Conservation (phyloP, 1,139 yeast species). For the Ogataea hybrid region DNA sequence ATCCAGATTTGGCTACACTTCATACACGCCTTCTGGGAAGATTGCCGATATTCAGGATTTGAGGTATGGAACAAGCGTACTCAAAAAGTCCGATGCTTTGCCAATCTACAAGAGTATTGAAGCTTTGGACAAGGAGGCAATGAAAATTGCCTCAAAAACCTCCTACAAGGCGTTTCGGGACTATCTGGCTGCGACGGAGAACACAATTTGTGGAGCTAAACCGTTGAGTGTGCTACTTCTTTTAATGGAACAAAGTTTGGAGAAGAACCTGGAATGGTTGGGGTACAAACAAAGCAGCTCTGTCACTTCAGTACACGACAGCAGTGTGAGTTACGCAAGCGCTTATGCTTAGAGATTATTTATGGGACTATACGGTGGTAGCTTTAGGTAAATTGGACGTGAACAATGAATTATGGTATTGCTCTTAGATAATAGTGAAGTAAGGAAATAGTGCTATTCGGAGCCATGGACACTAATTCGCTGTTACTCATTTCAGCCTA, state of each 20-base stretch:
- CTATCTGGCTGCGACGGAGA: constrained; percentile 68
- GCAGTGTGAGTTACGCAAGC: constrained; percentile 89
- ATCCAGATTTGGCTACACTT: constrained; percentile 66
- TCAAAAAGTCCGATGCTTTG: constrained; percentile 20
- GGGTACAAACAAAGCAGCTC: constrained; percentile 79
- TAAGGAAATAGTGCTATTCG: too few relatives aligned
- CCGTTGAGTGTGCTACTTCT: constrained; percentile 69
- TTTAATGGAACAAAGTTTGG: constrained; percentile 41
- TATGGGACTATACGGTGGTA: not conserved
- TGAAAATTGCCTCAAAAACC: constrained; percentile 59
- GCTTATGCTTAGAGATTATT: constrained; percentile 50
- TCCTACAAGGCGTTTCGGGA: constrained; percentile 55
- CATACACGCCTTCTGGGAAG: constrained; percentile 42
- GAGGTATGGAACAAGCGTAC: constrained; percentile 5
- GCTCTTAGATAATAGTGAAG: too few relatives aligned
- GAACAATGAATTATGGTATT: too few relatives aligned
- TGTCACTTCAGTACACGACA: constrained; percentile 50
- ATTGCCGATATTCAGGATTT: constrained; percentile 20
- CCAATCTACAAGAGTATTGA: constrained; percentile 75
- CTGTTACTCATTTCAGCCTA: too few relatives aligned
- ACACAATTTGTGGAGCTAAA: constrained; percentile 92
- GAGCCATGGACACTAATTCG: too few relatives aligned
- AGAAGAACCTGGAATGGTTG: constrained; percentile 59
- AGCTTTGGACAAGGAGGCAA: constrained; percentile 63
- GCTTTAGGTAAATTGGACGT: not conserved